A percentile compares a stretch with the other conserved stretches of the same genome.
Evolutionary conservation across 345 rosid genomes (phyloP).

Genomic region (Cardamine occulta): DNA sequence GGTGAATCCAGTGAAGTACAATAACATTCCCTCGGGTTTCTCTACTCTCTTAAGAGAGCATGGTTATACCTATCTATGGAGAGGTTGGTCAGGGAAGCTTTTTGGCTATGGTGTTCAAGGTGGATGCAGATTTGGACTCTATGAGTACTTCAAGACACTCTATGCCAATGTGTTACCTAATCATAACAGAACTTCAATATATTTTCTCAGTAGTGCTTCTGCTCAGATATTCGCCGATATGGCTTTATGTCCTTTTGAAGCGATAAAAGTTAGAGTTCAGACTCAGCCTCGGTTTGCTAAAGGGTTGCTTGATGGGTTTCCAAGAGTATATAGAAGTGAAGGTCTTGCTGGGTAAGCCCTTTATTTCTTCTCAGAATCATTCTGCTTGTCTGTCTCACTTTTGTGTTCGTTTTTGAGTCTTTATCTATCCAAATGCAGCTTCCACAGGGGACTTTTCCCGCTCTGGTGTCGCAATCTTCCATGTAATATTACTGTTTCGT

Average conservation of each 20-base stretch:
- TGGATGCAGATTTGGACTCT: constrained; percentile 64
- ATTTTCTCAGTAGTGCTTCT: constrained; percentile 69
- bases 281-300: constrained; percentile 63
- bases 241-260: constrained; percentile 70
- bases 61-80: constrained; percentile 60
- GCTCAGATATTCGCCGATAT: constrained; percentile 64
- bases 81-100: constrained; percentile 68
- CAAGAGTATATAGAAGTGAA: constrained; percentile 56
- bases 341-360: constrained; percentile 56
- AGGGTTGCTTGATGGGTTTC: constrained; percentile 66
- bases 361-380: background rate
- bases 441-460: constrained; percentile 46
- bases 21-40: constrained; percentile 54
- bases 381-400: constrained; percentile 16
- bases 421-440: constrained; percentile 41
- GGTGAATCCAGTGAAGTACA: constrained; percentile 62
- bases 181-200: constrained; percentile 51
- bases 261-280: constrained; percentile 62
- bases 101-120: constrained; percentile 72
- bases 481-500: constrained; percentile 35
- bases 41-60: constrained; percentile 55
- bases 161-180: constrained; percentile 53
- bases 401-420: background rate
- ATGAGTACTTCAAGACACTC: constrained; percentile 62
- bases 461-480: constrained; percentile 52